Evolutionary conservation across 2,329 filamentous ascomycete species (phyloP).

Genomic region (Amauroascus niger): DNA sequence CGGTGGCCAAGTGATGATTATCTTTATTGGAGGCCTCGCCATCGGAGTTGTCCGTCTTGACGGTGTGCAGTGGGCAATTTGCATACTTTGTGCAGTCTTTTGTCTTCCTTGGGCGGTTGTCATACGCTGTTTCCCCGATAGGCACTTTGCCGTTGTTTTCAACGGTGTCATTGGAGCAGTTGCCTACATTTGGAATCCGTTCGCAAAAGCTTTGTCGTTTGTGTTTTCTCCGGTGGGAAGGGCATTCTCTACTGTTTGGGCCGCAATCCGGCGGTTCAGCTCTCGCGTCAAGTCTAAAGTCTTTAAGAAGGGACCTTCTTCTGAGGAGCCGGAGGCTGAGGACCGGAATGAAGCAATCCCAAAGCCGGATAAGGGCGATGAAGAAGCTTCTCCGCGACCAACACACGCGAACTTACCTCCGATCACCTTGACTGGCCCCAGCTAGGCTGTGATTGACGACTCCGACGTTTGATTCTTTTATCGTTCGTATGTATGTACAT

Average conservation of each 20-base stretch:
- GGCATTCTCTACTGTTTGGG: slow-evolving; percentile 19
- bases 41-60: slow-evolving; percentile 66
- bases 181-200: slow-evolving; percentile 41
- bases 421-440: slow-evolving; percentile 33
- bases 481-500: neutral
- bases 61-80: slow-evolving; percentile 75
- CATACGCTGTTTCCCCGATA: slow-evolving; percentile 75
- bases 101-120: slow-evolving; percentile 75
- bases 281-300: slow-evolving; percentile 17
- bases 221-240: slow-evolving; percentile 26
- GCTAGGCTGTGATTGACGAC: slow-evolving; percentile 14
- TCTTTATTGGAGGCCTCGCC: slow-evolving; percentile 72
- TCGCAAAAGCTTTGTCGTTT: slow-evolving; percentile 25
- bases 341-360: slow-evolving; percentile 14
- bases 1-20: slow-evolving; percentile 78
- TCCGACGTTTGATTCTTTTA: neutral
- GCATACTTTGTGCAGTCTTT: slow-evolving; percentile 70
- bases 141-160: slow-evolving; percentile 38
- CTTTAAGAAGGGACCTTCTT: slow-evolving; percentile 8
- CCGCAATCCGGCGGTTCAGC: slow-evolving; percentile 22
- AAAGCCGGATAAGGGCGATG: neutral
- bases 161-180: slow-evolving; percentile 46
- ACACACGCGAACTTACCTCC: slow-evolving; percentile 24
- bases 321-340: slow-evolving; percentile 18
- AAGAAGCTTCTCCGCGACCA: slow-evolving; percentile 12